phyloP scores from a whole-genome alignment of 1,284 basidiomycete genomes.

The Sphaerobolus stellatus region DNA sequence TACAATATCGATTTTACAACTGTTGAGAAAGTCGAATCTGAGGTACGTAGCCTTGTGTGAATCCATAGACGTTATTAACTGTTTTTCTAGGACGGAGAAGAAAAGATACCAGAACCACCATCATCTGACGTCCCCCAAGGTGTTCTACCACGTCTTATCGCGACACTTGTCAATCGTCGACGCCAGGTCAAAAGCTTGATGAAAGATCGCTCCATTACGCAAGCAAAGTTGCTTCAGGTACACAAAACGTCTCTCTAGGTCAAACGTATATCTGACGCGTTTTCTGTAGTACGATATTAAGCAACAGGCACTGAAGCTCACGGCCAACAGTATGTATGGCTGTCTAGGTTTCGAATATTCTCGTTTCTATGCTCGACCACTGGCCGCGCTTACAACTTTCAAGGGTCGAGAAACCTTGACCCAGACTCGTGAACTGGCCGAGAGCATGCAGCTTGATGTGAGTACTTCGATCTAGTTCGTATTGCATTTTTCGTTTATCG shows the following conservation, averaged over 20 bases:
- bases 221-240: constrained; percentile 85
- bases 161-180: constrained; percentile 88
- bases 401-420: constrained; percentile 98
- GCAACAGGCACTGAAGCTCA: constrained; percentile 96
- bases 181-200: constrained; percentile 91
- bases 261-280: neutral
- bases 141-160: constrained; percentile 93
- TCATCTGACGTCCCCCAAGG: constrained; percentile 74
- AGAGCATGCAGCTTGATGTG: constrained; percentile 86
- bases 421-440: constrained; percentile 90
- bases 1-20: constrained; percentile 99
- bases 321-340: constrained; percentile 99
- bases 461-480: too few species aligned
- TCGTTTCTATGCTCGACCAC: constrained; percentile 93
- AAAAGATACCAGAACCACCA: constrained; percentile 88
- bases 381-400: constrained; percentile 95
- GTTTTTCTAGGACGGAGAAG: constrained; percentile 60
- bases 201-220: constrained; percentile 83
- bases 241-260: neutral
- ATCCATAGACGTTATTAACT: constrained; percentile 11
- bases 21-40: constrained; percentile 68
- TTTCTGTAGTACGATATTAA: constrained; percentile 85
- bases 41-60: constrained; percentile 43
- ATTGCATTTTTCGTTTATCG: constrained; percentile 2
- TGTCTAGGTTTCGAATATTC: constrained; percentile 98